These are phyloP conservation scores for Trichoderma breve DNA, from an alignment of 2,329 filamentous ascomycete species.

Conservation along the genomic window DNA sequence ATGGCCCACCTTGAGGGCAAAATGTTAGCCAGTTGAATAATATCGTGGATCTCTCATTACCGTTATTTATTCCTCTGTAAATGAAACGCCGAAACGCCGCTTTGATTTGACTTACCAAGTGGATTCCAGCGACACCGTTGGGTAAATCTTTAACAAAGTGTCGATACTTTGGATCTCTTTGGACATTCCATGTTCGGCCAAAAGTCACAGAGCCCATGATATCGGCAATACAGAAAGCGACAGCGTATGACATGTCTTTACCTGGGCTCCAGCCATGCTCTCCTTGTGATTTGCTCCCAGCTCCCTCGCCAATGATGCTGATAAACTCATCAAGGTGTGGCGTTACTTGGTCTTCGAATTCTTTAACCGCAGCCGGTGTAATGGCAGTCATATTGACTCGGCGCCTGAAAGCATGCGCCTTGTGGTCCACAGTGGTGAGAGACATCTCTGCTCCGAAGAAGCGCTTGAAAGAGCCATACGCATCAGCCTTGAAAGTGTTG, in stretches of 20 bases:
- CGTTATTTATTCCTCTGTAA: not conserved
- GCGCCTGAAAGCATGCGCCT: conserved; percentile 21
- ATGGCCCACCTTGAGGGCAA: conserved; percentile 15
- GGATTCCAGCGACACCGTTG: conserved; percentile 21
- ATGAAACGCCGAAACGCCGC: not conserved
- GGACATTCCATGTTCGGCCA: conserved; percentile 21
- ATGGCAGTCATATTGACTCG: conserved; percentile 20
- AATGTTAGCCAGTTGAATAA: not conserved
- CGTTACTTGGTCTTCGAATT: conserved; percentile 18
- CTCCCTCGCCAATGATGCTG: conserved; percentile 10
- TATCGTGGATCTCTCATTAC: not conserved
- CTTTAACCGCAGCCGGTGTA: conserved; percentile 19
- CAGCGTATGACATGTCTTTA: conserved; percentile 18
- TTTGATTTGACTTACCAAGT: conserved; percentile 8
- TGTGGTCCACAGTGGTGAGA: conserved; percentile 20
- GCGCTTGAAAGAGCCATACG: conserved; percentile 20
- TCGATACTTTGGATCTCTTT: conserved; percentile 17
- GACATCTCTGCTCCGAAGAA: conserved; percentile 23
- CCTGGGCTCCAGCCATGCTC: conserved; percentile 18
- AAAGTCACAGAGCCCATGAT: conserved; percentile 24
- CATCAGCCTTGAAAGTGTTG: conserved; percentile 17
- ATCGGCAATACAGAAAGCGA: conserved; percentile 22
- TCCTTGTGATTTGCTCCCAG: conserved; percentile 1
- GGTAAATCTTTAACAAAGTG: conserved; percentile 20
- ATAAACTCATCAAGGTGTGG: conserved; percentile 20